A percentile compares a stretch with the other conserved stretches of the same genome.
Conservation (phyloP, 2,329 filamentous ascomycete genomes). For the Bipolaris cookei region DNA sequence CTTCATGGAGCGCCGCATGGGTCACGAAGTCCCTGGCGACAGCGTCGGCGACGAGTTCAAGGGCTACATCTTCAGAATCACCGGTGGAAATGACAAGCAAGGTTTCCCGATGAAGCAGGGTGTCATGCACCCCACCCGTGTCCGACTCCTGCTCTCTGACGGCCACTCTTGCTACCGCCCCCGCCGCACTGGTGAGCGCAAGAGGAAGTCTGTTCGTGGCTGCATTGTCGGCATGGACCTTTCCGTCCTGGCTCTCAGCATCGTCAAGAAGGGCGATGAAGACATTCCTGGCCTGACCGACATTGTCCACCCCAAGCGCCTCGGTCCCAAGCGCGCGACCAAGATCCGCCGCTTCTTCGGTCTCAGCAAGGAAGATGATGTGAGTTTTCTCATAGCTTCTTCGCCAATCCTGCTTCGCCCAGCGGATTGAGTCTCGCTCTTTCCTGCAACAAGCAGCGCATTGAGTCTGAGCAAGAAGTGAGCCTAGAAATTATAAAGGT, state of each 20-base stretch:
- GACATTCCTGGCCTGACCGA: constrained; percentile 98
- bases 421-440: constrained; percentile 64
- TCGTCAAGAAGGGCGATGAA: constrained; percentile 96
- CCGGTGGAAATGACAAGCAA: constrained; percentile 99
- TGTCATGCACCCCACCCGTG: constrained; percentile 98
- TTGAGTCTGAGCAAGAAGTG: constrained; percentile 54
- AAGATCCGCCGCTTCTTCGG: constrained; percentile 99
- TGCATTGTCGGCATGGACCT: constrained; percentile 98
- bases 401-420: constrained; percentile 61
- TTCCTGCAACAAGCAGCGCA: constrained; percentile 49
- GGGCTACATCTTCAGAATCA: constrained; percentile 99
- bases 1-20: constrained; percentile 99
- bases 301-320: constrained; percentile 97
- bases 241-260: constrained; percentile 88
- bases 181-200: constrained; percentile 97
- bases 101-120: constrained; percentile 99
- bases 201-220: constrained; percentile 98
- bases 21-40: constrained; percentile 90
- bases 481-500: constrained; percentile 15
- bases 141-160: constrained; percentile 91
- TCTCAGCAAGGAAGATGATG: constrained; percentile 99
- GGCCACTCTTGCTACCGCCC: constrained; percentile 99
- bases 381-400: constrained; percentile 76
- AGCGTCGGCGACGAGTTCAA: constrained; percentile 99
- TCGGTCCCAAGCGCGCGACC: constrained; percentile 99